Percentiles rank a stretch among this genome's conserved stretches.
phyloP scores from a whole-genome alignment of 2,329 filamentous ascomycete genomes.

The Fusarium mexicanum region DNA sequence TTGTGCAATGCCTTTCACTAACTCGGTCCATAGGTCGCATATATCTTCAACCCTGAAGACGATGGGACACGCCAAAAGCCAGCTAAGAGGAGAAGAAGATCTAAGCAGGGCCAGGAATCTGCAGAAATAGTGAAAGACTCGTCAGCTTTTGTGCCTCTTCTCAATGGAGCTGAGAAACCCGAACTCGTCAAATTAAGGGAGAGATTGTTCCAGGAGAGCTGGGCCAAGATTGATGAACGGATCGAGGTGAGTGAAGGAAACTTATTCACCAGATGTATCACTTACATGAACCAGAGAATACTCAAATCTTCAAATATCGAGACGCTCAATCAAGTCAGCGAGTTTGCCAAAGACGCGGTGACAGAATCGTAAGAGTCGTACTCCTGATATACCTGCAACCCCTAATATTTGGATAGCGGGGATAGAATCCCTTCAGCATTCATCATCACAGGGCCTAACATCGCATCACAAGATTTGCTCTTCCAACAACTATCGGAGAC shows the following conservation, averaged over 20 bases:
- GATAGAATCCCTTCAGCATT: conserved; percentile 74
- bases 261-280: conserved; percentile 34
- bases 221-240: conserved; percentile 70
- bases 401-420: conserved; percentile 42
- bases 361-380: conserved; percentile 44
- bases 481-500: conserved; percentile 73
- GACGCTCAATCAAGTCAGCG: conserved; percentile 66
- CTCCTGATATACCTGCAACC: background rate
- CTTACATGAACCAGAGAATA: conserved; percentile 55
- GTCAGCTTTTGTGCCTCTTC: conserved; percentile 60
- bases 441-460: conserved; percentile 80
- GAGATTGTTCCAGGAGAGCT: conserved; percentile 68
- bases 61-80: conserved; percentile 52
- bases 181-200: conserved; percentile 64
- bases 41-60: conserved; percentile 67
- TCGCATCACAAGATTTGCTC: conserved; percentile 78
- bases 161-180: conserved; percentile 63
- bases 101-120: conserved; percentile 49
- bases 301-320: conserved; percentile 68
- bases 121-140: conserved; percentile 18
- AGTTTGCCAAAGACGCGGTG: conserved; percentile 60
- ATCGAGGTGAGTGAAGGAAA: conserved; percentile 58
- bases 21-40: conserved; percentile 61
- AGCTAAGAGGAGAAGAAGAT: conserved; percentile 66
- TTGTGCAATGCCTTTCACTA: conserved; percentile 6